Percentiles rank a stretch among this genome's conserved stretches.
These are phyloP conservation scores for Prunus dulcis DNA, from an alignment of 306 rosid genomes.

Conservation along the genomic window DNA sequence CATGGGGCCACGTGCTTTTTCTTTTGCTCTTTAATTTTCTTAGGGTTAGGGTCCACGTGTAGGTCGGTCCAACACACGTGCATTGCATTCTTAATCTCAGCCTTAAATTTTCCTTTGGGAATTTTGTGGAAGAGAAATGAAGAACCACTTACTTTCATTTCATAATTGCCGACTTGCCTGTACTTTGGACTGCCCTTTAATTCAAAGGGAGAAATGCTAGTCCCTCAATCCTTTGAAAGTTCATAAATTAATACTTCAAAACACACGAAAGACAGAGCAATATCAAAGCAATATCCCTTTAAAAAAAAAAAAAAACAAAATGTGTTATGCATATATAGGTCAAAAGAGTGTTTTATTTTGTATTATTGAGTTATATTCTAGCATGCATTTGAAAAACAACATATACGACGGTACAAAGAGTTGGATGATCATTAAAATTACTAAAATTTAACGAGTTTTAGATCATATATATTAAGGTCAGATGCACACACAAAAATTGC, in stretches of 20 bases:
- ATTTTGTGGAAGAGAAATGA: neutral
- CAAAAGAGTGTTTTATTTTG: no score
- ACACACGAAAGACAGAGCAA: neutral
- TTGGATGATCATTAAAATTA: no score
- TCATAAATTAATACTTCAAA: neutral
- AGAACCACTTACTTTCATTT: neutral
- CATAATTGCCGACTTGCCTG: neutral
- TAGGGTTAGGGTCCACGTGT: neutral
- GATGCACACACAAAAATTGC: no score
- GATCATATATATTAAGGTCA: no score
- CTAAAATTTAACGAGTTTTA: no score
- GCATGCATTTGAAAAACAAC: no score
- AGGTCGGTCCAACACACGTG: conserved; percentile 1
- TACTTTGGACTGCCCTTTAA: neutral
- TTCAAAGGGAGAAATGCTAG: neutral
- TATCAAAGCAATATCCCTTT: neutral
- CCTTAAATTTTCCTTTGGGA: neutral
- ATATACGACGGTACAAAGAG: no score
- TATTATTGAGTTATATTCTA: no score
- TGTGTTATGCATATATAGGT: neutral
- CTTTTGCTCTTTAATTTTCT: neutral
- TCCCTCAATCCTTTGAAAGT: neutral
- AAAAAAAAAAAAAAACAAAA: no score
- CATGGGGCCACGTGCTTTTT: conserved; percentile 10
- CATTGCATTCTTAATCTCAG: neutral